Evolutionary conservation across 352 stramenopile genomes (phyloP).

Genomic region (Peronospora farinosa): DNA sequence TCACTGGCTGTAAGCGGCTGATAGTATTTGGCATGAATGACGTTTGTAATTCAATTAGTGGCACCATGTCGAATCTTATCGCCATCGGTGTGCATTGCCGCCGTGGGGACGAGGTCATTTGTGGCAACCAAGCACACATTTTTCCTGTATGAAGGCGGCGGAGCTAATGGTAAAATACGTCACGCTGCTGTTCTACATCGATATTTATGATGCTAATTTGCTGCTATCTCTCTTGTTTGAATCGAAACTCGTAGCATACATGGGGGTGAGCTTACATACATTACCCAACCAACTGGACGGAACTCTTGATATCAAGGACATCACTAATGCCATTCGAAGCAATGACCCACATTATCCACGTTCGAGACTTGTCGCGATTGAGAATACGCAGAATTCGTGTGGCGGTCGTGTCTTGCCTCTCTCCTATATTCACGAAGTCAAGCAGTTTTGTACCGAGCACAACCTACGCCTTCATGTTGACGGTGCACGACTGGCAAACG

Average conservation of each 20-base stretch:
- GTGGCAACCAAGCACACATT: conserved; percentile 93
- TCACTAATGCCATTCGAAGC: conserved; percentile 68
- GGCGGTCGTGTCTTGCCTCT: conserved; percentile 87
- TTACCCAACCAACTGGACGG: conserved; percentile 82
- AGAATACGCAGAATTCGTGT: conserved; percentile 98
- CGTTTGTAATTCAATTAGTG: conserved; percentile 29
- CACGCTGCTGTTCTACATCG: neutral
- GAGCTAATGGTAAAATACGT: conserved; percentile 57
- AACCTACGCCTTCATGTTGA: conserved; percentile 93
- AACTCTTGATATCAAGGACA: conserved; percentile 75
- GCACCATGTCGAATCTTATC: conserved; percentile 97
- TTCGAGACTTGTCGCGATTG: conserved; percentile 89
- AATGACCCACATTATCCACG: conserved; percentile 79
- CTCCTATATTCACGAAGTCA: conserved; percentile 75
- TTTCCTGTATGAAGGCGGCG: conserved; percentile 95
- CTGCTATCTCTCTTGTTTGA: neutral
- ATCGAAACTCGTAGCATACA: conserved; percentile 47
- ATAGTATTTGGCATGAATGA: neutral
- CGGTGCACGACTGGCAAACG: conserved; percentile 93
- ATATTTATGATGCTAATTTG: conserved; percentile 1
- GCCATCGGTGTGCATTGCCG: conserved; percentile 91
- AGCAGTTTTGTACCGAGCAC: conserved; percentile 60
- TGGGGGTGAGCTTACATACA: conserved; percentile 87
- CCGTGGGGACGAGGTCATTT: conserved; percentile 91
- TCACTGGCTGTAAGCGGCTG: no score